Percentiles rank a stretch among this genome's conserved stretches.
Evolutionary conservation across 208 protist genomes (phyloP).

Genomic region (Crithidia mellificae): DNA sequence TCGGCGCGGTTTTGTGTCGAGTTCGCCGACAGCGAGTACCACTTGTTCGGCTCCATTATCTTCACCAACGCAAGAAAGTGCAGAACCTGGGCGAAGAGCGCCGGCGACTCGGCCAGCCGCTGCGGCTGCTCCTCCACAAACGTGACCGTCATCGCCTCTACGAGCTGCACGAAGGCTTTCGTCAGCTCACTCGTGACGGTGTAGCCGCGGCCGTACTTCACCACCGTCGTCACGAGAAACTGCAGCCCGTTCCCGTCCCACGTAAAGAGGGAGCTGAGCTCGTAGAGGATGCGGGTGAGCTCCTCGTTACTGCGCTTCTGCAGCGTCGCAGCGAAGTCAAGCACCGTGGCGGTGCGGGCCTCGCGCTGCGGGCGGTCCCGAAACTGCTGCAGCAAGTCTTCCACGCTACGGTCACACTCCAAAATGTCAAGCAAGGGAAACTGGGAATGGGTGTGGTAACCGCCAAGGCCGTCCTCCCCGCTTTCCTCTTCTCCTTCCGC

Average conservation of each 20-base stretch:
- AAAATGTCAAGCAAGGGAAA: slow-evolving; percentile 78
- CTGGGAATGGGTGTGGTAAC: slow-evolving; percentile 56
- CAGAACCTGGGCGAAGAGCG: slow-evolving; percentile 64
- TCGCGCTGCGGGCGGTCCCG: slow-evolving; percentile 52
- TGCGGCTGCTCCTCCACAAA: slow-evolving; percentile 71
- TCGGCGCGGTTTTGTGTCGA: slow-evolving; percentile 74
- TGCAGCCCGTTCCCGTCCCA: slow-evolving; percentile 72
- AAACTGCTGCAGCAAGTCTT: slow-evolving; percentile 79
- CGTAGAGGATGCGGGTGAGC: slow-evolving; percentile 62
- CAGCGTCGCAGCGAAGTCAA: slow-evolving; percentile 76
- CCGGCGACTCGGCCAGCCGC: slow-evolving; percentile 57
- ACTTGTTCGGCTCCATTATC: slow-evolving; percentile 85
- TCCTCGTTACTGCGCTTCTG: slow-evolving; percentile 62
- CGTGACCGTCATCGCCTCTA: slow-evolving; percentile 61
- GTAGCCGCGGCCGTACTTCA: slow-evolving; percentile 77
- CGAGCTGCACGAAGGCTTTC: slow-evolving; percentile 61
- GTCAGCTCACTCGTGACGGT: slow-evolving; percentile 54
- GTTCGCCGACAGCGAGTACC: slow-evolving; percentile 70
- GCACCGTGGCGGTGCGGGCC: slow-evolving; percentile 68
- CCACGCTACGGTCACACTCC: slow-evolving; percentile 65
- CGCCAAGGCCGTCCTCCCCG: slow-evolving; percentile 26
- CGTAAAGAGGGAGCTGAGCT: slow-evolving; percentile 69
- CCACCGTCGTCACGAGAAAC: slow-evolving; percentile 58
- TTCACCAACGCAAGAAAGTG: slow-evolving; percentile 86
- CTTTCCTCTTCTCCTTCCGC: slow-evolving; percentile 1